Base-by-base conservation (phyloP, 2,329 filamentous ascomycete genomes). In the Penicillium sp. region DNA sequence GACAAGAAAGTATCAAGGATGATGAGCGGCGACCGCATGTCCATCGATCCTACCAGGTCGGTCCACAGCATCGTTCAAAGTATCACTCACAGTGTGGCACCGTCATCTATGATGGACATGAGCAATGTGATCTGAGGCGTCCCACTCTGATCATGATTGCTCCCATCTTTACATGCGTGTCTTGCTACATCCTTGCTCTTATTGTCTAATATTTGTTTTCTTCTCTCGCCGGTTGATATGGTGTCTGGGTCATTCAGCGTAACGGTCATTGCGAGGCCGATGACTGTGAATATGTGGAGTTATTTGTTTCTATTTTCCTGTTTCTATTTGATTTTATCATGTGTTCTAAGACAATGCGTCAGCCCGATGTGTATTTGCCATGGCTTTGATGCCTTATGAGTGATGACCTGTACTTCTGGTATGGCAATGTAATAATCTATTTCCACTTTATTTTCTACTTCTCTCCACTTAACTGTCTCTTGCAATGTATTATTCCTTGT, bases 91-190 rank as follows among this genome's bases (percentile, higher is more conserved):
- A 72, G 69, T 45, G 63, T 69, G 48, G 68, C 66, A 26, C 69
- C 69, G 22, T 71, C 71, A 43, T 70, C 66, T 32, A 70, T 64
- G 49, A 68, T 72, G 59, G 70, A 72, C 54, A 69, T 69, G 64
- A 67, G 67, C 49, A 71, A 71, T 55, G 62, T 71, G 64, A 69
- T 72, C 49, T 72, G 64, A 72, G 65, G 64, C 65, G 66, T 69
- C 68, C 69, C 66, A 65, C 65, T 70, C 60, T 33, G 45, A 48
- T 60, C 55, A 53, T 26, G 45, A 51, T 53, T 54, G 34, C 42
- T 53, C 43, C 44, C 46, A 53, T 52, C 45, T 19, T 33, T 41
- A 24, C 24, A 29, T 37, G 24, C 41, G 26, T 24, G 24, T 24
- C 15, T 52, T 21, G 21, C 21, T 21, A 19, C 32, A 41, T 34